These are phyloP conservation scores for Hypoxylon trugodes DNA, from an alignment of 495 filamentous ascomycete genomes.

Conservation along the genomic window DNA sequence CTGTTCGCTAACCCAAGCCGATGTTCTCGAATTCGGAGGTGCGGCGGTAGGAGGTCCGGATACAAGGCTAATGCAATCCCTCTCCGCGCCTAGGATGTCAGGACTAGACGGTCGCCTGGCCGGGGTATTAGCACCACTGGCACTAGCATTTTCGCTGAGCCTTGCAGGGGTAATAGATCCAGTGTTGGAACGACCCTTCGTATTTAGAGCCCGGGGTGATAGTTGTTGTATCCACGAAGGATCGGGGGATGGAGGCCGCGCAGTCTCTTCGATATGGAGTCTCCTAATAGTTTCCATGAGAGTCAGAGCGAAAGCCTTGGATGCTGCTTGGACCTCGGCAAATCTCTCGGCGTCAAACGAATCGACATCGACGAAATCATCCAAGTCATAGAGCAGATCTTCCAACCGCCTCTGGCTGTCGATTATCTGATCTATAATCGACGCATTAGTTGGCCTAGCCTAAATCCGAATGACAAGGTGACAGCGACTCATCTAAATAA, in stretches of 20 bases:
- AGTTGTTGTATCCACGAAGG: constrained; percentile 23
- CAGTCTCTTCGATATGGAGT: constrained; percentile 35
- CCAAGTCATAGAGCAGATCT: constrained; percentile 51
- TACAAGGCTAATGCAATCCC: constrained; percentile 35
- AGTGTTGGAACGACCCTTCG: constrained; percentile 6
- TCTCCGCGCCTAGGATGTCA: constrained; percentile 38
- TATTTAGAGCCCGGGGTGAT: constrained; percentile 4
- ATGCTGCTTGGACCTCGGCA: constrained; percentile 44
- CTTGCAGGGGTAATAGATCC: constrained; percentile 15
- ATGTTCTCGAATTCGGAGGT: constrained; percentile 28
- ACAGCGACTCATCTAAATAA: not conserved
- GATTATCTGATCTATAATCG: constrained; percentile 40
- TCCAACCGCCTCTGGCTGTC: constrained; percentile 46
- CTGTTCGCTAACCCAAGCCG: constrained; percentile 40
- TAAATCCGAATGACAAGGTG: not conserved
- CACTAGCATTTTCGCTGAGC: constrained; percentile 6
- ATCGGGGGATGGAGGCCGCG: constrained; percentile 5
- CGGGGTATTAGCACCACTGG: constrained; percentile 8
- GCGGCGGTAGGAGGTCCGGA: constrained; percentile 7
- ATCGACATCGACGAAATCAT: constrained; percentile 47
- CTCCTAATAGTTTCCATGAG: constrained; percentile 48
- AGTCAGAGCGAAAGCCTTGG: constrained; percentile 50
- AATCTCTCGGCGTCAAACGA: constrained; percentile 45
- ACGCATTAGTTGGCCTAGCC: constrained; percentile 6
- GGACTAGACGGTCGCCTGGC: constrained; percentile 35